Conservation (phyloP, 108 stramenopile genomes). For the Cyclotella sp. region DNA sequence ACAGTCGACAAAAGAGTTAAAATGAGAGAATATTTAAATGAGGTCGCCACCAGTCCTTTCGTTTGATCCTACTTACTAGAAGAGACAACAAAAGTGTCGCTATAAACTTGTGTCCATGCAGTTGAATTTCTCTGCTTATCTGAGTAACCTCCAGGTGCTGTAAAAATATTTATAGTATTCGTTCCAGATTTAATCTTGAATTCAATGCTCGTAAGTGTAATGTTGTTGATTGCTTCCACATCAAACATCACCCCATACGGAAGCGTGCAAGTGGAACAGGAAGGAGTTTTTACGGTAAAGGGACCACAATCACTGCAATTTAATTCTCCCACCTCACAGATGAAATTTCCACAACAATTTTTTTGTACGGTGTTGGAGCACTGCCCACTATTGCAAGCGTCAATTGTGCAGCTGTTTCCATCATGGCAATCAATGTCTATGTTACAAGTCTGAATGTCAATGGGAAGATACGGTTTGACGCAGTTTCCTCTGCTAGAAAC, state of each 20-base stretch:
- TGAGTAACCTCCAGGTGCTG: not conserved
- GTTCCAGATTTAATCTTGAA: not conserved
- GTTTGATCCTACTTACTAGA: too few relatives aligned
- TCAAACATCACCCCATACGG: constrained; percentile 8
- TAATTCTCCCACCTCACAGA: too few relatives aligned
- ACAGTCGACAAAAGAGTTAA: not conserved
- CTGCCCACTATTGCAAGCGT: not conserved
- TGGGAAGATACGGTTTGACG: constrained; percentile 7
- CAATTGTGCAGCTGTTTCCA: too few relatives aligned
- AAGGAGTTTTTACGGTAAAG: constrained; percentile 9
- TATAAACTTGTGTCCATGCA: constrained; percentile 4
- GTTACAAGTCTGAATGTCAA: not conserved
- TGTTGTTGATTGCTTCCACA: constrained; percentile 9
- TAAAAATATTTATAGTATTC: not conserved
- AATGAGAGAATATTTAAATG: not conserved
- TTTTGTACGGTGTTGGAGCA: not conserved
- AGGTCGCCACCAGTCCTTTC: not conserved
- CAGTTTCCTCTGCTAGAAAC: not conserved
- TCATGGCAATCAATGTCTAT: not conserved
- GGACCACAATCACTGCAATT: constrained; percentile 15
- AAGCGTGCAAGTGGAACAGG: not conserved
- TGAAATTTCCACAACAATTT: constrained; percentile 21
- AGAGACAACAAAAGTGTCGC: not conserved
- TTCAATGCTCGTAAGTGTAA: not conserved
- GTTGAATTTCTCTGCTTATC: not conserved